These are phyloP conservation scores for Trichoderma citrinoviride DNA, from an alignment of 2,329 filamentous ascomycete species.

Conservation along the genomic window DNA sequence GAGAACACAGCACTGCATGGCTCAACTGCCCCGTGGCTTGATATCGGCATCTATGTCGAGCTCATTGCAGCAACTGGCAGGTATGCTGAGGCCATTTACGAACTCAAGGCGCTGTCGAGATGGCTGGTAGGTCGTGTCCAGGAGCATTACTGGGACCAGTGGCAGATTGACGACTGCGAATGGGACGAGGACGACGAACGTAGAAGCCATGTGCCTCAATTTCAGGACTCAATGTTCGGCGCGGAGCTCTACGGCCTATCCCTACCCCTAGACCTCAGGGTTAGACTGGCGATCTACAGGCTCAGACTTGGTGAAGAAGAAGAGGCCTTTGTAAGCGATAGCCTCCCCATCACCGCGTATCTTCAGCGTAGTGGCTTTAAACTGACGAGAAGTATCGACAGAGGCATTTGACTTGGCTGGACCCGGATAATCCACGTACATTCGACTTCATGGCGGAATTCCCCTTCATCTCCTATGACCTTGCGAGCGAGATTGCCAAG, in stretches of 20 bases:
- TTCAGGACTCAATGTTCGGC: constrained; percentile 53
- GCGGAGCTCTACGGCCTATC: constrained; percentile 65
- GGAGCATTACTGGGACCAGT: constrained; percentile 75
- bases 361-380: background rate
- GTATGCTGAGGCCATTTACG: constrained; percentile 63
- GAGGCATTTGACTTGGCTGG: constrained; percentile 68
- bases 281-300: constrained; percentile 82
- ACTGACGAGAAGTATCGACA: constrained; percentile 31
- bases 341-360: background rate
- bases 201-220: constrained; percentile 60
- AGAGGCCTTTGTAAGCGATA: constrained; percentile 68
- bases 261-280: constrained; percentile 76
- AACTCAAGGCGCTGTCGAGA: constrained; percentile 69
- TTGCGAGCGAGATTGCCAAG: constrained; percentile 46
- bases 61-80: constrained; percentile 65
- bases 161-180: constrained; percentile 75
- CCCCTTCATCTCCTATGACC: constrained; percentile 74
- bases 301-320: constrained; percentile 63
- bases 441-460: constrained; percentile 59
- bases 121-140: constrained; percentile 76
- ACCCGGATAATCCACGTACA: constrained; percentile 55
- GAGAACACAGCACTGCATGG: constrained; percentile 34
- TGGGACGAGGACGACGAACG: constrained; percentile 77
- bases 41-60: constrained; percentile 82
- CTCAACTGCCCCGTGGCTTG: constrained; percentile 64